These are phyloP conservation scores for Phytophthora rubi DNA, from an alignment of 352 stramenopile species.

Conservation along the genomic window DNA sequence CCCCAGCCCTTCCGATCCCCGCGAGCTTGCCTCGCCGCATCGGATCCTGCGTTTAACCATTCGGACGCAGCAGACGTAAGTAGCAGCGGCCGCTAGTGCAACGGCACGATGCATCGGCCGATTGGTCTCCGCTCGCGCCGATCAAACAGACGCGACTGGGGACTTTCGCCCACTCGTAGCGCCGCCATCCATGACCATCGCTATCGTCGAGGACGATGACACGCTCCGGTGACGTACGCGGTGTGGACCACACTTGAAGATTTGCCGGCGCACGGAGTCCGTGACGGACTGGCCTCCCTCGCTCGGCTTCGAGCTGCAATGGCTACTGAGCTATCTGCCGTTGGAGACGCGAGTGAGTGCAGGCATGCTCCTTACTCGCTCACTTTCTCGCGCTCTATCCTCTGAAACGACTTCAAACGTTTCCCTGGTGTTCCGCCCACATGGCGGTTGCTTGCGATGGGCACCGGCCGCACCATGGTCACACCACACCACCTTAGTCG, in stretches of 20 bases:
- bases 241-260: conserved; percentile 24
- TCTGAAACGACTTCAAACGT: conserved; percentile 20
- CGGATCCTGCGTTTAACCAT: conserved; percentile 3
- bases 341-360: background rate
- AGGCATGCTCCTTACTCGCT: background rate
- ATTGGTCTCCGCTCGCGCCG: conserved; percentile 15
- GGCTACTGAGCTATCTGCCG: background rate
- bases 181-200: background rate
- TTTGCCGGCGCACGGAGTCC: background rate
- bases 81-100: background rate
- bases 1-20: conserved; percentile 19
- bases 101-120: conserved; percentile 11
- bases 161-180: conserved; percentile 22
- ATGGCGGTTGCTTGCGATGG: conserved; percentile 10
- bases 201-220: background rate
- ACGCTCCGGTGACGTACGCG: conserved; percentile 9
- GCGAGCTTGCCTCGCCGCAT: background rate
- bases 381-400: background rate
- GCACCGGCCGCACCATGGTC: background rate
- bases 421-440: conserved; percentile 9
- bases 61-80: background rate
- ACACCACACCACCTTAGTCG: background rate
- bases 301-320: too few relatives aligned
- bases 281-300: background rate
- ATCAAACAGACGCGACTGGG: conserved; percentile 15